Evolutionary conservation across 345 rosid genomes (phyloP).

Genomic region (Corchorus capsularis): DNA sequence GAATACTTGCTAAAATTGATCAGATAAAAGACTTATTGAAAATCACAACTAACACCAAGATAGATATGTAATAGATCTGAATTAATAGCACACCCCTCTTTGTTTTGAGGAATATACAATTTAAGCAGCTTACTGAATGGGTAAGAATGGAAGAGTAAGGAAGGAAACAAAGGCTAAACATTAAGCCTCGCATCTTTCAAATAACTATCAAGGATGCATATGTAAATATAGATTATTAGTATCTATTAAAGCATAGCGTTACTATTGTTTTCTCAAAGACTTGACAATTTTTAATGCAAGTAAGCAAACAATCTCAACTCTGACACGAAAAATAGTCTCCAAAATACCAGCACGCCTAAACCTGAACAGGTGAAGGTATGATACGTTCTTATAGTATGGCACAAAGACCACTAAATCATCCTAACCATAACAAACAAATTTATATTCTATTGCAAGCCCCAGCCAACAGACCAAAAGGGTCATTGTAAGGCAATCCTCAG

Average conservation of each 20-base stretch:
- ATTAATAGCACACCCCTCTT: not conserved
- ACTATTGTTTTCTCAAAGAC: not conserved
- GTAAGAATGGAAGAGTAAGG: not conserved
- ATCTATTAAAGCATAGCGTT: not conserved
- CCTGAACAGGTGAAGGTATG: not conserved
- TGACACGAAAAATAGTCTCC: not conserved
- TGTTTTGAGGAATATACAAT: not conserved
- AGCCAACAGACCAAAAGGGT: not conserved
- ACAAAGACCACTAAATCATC: not conserved
- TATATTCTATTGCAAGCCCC: not conserved
- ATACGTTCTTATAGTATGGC: not conserved
- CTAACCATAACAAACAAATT: not conserved
- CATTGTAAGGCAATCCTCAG: not conserved
- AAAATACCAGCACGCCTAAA: not conserved
- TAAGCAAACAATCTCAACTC: not conserved
- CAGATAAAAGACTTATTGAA: no score
- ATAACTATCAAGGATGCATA: not conserved
- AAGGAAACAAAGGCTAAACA: no score
- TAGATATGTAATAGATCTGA: not conserved
- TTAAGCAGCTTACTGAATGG: not conserved
- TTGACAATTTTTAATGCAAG: constrained; percentile 5
- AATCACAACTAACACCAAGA: no score
- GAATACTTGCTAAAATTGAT: no score
- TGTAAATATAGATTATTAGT: no score
- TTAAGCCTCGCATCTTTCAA: not conserved